A percentile compares a stretch with the other conserved stretches of the same genome.
Evolutionary conservation across 805 yeast genomes (phyloP).

Genomic region (Wickerhamomyces strasburgensis): DNA sequence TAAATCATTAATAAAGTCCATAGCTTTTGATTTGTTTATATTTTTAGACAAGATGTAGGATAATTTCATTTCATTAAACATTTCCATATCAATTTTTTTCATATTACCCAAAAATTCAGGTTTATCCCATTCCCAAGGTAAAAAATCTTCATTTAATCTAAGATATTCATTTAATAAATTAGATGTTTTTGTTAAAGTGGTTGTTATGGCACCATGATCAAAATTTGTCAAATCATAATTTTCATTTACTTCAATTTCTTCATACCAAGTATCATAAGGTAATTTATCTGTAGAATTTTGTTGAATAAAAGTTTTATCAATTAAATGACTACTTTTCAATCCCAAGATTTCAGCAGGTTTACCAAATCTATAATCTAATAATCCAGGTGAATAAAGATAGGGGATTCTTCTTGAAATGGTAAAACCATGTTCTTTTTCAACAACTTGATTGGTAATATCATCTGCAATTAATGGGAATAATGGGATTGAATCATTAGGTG

Average conservation of each 20-base stretch:
- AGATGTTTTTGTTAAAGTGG: constrained; percentile 24
- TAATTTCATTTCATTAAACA: constrained; percentile 7
- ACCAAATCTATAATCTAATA: constrained; percentile 31
- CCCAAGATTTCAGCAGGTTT: constrained; percentile 27
- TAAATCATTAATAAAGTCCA: constrained; percentile 2
- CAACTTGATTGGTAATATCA: constrained; percentile 43
- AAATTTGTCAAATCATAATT: constrained; percentile 35
- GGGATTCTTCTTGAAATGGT: constrained; percentile 43
- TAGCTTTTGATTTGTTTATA: constrained; percentile 1
- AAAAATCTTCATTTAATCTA: constrained; percentile 6
- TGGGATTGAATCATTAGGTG: constrained; percentile 35
- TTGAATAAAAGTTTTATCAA: constrained; percentile 8
- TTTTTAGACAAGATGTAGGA: constrained; percentile 5
- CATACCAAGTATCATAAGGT: constrained; percentile 39
- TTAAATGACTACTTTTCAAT: constrained; percentile 1
- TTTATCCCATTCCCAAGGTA: constrained; percentile 21
- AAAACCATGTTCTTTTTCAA: constrained; percentile 28
- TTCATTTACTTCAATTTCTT: constrained; percentile 45
- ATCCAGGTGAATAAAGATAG: constrained; percentile 45
- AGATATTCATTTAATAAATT: constrained; percentile 15
- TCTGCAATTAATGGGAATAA: constrained; percentile 58
- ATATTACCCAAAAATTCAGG: constrained; percentile 7
- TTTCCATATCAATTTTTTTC: constrained; percentile 1
- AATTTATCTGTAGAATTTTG: constrained; percentile 13
- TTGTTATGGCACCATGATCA: constrained; percentile 33